A percentile compares a stretch with the other conserved stretches of the same genome.
These are phyloP conservation scores for Colletotrichum somersetense DNA, from an alignment of 2,329 filamentous ascomycete species.

Conservation along the genomic window DNA sequence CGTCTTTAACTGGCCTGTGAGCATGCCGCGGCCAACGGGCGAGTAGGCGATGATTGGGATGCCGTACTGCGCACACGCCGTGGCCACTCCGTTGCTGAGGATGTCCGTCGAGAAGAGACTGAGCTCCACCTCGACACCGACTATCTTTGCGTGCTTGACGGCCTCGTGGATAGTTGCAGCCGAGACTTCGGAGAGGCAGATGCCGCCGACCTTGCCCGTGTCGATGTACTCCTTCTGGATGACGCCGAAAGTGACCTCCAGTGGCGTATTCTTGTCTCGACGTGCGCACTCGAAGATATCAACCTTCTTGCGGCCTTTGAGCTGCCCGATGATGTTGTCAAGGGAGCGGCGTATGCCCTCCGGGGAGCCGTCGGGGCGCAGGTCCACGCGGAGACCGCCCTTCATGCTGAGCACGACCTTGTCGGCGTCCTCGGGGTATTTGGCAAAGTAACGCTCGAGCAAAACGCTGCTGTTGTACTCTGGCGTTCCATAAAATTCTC, in stretches of 20 bases:
- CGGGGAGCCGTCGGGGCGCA: conserved; percentile 63
- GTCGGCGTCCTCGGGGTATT: conserved; percentile 73
- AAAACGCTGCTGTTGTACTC: conserved; percentile 70
- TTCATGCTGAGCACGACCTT: conserved; percentile 74
- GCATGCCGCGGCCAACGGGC: conserved; percentile 71
- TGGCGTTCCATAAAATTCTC: conserved; percentile 73
- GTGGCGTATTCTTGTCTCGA: conserved; percentile 63
- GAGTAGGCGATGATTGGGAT: conserved; percentile 82
- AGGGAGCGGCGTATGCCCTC: conserved; percentile 68
- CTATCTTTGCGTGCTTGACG: conserved; percentile 58
- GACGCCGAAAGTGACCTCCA: conserved; percentile 58
- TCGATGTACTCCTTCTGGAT: conserved; percentile 64
- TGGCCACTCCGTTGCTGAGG: conserved; percentile 64
- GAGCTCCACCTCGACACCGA: conserved; percentile 67
- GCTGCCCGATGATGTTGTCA: conserved; percentile 65
- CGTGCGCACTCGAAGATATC: conserved; percentile 72
- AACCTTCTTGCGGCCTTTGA: conserved; percentile 69
- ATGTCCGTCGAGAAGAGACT: conserved; percentile 63
- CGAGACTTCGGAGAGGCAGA: conserved; percentile 65
- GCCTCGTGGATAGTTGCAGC: conserved; percentile 63
- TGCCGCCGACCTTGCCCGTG: conserved; percentile 63
- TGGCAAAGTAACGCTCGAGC: conserved; percentile 71
- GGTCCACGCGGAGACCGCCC: conserved; percentile 59
- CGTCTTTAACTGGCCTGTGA: conserved; percentile 68
- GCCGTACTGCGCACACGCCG: conserved; percentile 69